phyloP scores from a whole-genome alignment of 345 rosid genomes.

The Gossypium thurberi region DNA sequence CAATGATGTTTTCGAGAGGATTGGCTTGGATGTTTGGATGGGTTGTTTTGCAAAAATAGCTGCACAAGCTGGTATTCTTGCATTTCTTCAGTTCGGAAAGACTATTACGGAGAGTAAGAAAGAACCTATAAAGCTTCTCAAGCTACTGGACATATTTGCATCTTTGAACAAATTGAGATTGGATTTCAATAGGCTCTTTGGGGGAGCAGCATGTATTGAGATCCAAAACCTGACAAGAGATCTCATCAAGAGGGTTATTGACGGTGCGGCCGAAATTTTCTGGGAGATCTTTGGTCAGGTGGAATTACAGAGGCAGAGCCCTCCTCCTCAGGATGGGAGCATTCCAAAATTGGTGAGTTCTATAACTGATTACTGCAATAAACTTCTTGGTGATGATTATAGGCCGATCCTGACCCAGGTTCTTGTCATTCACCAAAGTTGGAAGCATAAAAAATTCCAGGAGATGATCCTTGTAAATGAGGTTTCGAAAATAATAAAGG shows the following conservation, averaged over 20 bases:
- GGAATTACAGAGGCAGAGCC: conserved; percentile 68
- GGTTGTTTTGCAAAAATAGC: conserved; percentile 93
- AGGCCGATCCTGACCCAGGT: conserved; percentile 76
- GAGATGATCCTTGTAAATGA: conserved; percentile 71
- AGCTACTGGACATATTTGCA: conserved; percentile 78
- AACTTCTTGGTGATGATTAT: conserved; percentile 71
- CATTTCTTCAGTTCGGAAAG: conserved; percentile 92
- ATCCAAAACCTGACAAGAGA: conserved; percentile 92
- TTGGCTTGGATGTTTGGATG: conserved; percentile 83
- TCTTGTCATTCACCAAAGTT: conserved; percentile 79
- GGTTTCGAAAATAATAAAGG: conserved; percentile 58
- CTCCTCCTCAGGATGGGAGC: conserved; percentile 80
- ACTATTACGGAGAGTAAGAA: conserved; percentile 88
- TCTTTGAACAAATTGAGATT: conserved; percentile 78
- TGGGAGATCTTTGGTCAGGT: conserved; percentile 95
- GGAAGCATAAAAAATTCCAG: conserved; percentile 90
- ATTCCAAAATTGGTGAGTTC: conserved; percentile 76
- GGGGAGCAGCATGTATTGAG: conserved; percentile 86
- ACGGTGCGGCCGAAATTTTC: conserved; percentile 87
- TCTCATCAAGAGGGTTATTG: conserved; percentile 77
- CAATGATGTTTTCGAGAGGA: conserved; percentile 84
- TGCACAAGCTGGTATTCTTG: conserved; percentile 92
- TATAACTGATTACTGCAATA: conserved; percentile 83
- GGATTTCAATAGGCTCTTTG: conserved; percentile 92
- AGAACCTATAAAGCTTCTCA: conserved; percentile 88